phyloP scores from a whole-genome alignment of 2,329 filamentous ascomycete genomes.

The Pyrenophora graminea region DNA sequence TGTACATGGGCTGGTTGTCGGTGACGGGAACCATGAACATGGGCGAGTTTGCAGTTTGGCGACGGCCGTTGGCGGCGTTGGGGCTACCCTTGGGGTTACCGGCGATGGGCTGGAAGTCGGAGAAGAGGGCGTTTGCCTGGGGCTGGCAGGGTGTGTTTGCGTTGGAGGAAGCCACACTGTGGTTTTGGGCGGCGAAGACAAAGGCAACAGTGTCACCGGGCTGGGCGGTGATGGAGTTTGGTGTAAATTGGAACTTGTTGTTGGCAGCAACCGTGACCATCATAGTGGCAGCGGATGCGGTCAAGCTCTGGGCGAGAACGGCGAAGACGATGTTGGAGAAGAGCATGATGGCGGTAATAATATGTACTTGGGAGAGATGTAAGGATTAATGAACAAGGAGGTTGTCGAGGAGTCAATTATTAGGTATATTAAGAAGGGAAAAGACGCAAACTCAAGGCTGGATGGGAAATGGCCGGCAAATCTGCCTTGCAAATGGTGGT shows the following conservation, averaged over 20 bases:
- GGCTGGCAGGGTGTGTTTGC: constrained; percentile 29
- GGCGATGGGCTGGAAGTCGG: constrained; percentile 10
- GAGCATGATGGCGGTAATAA: constrained; percentile 24
- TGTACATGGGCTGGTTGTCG: constrained; percentile 69
- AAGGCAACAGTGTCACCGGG: constrained; percentile 37
- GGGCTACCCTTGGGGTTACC: constrained; percentile 17
- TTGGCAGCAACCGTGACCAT: constrained; percentile 38
- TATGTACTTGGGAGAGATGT: neutral
- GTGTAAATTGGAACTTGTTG: constrained; percentile 38
- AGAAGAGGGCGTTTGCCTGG: no score
- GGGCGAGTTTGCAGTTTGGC: constrained; percentile 28
- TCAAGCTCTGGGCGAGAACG: constrained; percentile 31
- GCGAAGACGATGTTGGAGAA: constrained; percentile 26
- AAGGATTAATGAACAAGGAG: neutral
- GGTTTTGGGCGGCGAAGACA: constrained; percentile 35
- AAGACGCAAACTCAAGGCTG: neutral
- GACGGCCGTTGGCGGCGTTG: constrained; percentile 18
- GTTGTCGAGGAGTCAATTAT: neutral
- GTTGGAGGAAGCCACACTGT: constrained; percentile 33
- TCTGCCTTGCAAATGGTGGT: neutral
- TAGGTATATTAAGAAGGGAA: neutral
- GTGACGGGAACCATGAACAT: constrained; percentile 36
- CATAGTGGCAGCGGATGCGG: constrained; percentile 35
- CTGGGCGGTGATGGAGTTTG: constrained; percentile 32
- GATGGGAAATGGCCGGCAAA: constrained; percentile 11